phyloP scores from a whole-genome alignment of 179 eudicot genomes.

The Spergularia azorica region DNA sequence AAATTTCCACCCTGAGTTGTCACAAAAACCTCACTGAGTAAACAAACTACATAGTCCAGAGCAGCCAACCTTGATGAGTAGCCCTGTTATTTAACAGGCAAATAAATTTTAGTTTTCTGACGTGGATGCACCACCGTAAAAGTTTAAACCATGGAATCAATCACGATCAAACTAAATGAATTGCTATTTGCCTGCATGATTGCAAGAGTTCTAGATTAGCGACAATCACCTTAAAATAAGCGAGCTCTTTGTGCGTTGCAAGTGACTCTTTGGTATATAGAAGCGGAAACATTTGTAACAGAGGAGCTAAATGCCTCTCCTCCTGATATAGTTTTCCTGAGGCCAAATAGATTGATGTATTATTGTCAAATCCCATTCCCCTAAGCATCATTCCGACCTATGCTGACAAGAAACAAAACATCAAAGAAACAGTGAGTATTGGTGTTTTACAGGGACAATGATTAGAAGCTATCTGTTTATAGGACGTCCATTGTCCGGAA shows the following conservation, averaged over 20 bases:
- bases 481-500: not conserved
- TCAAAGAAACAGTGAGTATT: conserved; percentile 6
- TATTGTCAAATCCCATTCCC: conserved; percentile 83
- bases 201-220: not conserved
- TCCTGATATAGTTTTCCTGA: conserved; percentile 74
- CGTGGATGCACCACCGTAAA: not conserved
- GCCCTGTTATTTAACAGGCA: conserved; percentile 51
- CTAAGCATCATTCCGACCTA: conserved; percentile 96
- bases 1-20: conserved; percentile 94
- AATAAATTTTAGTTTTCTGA: not conserved
- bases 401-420: conserved; percentile 62
- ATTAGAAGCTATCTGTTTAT: not conserved
- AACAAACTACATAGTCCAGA: conserved; percentile 72
- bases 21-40: conserved; percentile 79
- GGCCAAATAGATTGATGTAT: conserved; percentile 77
- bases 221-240: conserved; percentile 51
- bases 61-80: conserved; percentile 89
- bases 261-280: conserved; percentile 72
- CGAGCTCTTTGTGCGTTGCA: conserved; percentile 67
- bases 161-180: not conserved
- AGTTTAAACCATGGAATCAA: not conserved
- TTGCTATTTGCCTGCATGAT: not conserved
- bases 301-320: conserved; percentile 61
- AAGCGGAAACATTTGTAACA: conserved; percentile 79
- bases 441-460: not conserved